Percentiles rank a stretch among this genome's conserved stretches.
These are phyloP conservation scores for Trametes hirsuta DNA, from an alignment of 1,284 basidiomycete species.

Conservation along the genomic window DNA sequence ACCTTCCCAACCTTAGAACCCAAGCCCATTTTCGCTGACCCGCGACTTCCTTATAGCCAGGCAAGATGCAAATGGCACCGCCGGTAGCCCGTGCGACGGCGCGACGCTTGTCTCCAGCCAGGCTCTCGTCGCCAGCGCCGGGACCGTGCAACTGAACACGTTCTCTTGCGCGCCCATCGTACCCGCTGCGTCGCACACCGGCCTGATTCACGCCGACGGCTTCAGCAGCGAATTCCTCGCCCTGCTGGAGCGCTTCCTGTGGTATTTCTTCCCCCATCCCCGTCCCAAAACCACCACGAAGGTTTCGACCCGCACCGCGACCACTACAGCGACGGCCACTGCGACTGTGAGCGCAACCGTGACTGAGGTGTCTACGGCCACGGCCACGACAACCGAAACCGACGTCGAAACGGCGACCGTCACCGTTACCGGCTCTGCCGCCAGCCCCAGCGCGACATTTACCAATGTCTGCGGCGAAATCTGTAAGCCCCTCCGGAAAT, in stretches of 20 bases:
- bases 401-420: slow-evolving; percentile 6
- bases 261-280: slow-evolving; percentile 14
- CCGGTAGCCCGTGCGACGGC: slow-evolving; percentile 12
- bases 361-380: neutral
- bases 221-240: slow-evolving; percentile 5
- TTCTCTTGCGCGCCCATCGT: slow-evolving; percentile 14
- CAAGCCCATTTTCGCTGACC: neutral
- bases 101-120: slow-evolving; percentile 7
- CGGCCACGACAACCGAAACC: slow-evolving; percentile 3
- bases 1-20: neutral
- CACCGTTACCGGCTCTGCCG: neutral
- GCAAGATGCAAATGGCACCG: slow-evolving; percentile 10
- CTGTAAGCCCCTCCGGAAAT: slow-evolving; percentile 16
- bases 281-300: slow-evolving; percentile 1
- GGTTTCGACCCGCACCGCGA: slow-evolving; percentile 3
- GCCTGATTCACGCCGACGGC: neutral
- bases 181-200: neutral
- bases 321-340: neutral
- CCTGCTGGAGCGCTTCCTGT: slow-evolving; percentile 19
- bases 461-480: slow-evolving; percentile 27
- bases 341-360: neutral
- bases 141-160: slow-evolving; percentile 12
- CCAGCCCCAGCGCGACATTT: slow-evolving; percentile 11
- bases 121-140: slow-evolving; percentile 4
- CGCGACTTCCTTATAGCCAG: slow-evolving; percentile 4